phyloP scores from a whole-genome alignment of 768 basidiomycete species.

The Boletellus ananas region DNA sequence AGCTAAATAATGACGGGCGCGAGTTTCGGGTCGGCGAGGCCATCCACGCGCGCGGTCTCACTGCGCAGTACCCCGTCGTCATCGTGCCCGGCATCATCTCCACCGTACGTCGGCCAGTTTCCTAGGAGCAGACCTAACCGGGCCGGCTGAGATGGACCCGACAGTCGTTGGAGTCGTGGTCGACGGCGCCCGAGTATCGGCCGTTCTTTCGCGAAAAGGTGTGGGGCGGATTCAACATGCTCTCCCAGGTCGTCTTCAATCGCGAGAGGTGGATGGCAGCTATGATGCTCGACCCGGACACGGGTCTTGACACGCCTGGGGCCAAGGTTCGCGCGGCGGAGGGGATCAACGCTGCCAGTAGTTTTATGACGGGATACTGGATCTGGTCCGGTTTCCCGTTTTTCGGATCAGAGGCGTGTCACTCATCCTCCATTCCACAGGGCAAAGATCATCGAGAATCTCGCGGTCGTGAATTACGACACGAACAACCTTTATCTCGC shows the following conservation, averaged over 20 bases:
- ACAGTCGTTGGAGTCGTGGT: constrained; percentile 90
- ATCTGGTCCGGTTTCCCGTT: constrained; percentile 55
- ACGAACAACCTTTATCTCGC: constrained; percentile 83
- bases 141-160: neutral
- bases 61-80: constrained; percentile 73
- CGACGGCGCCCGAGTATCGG: constrained; percentile 78
- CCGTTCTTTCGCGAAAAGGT: constrained; percentile 89
- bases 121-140: neutral
- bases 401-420: neutral
- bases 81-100: constrained; percentile 90
- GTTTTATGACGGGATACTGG: constrained; percentile 90
- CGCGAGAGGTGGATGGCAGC: constrained; percentile 87
- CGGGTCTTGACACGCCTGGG: constrained; percentile 84
- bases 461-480: constrained; percentile 91
- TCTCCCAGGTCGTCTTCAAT: constrained; percentile 79
- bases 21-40: constrained; percentile 76
- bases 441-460: constrained; percentile 92
- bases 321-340: constrained; percentile 89
- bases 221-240: constrained; percentile 78
- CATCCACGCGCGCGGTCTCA: constrained; percentile 59
- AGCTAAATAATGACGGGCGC: constrained; percentile 73
- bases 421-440: constrained; percentile 32
- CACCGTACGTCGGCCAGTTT: constrained; percentile 49
- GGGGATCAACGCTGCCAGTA: constrained; percentile 86
- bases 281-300: constrained; percentile 86